Percentiles rank a stretch among this genome's conserved stretches.
phyloP scores from a whole-genome alignment of 306 rosid species.

The Cercis canadensis region DNA sequence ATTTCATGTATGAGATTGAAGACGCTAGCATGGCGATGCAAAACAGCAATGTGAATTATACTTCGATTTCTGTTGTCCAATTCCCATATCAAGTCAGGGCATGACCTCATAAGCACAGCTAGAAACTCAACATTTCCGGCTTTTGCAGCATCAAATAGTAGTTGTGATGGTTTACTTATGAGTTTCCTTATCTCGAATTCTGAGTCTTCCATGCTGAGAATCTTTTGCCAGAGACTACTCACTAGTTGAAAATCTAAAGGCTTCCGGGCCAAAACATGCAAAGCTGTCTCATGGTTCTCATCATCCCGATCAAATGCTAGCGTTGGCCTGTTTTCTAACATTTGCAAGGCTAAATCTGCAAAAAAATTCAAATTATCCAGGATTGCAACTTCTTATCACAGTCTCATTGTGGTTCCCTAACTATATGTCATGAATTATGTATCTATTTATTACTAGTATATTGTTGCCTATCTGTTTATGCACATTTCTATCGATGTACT shows the following conservation, averaged over 20 bases:
- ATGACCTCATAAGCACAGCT: neutral
- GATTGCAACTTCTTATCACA: neutral
- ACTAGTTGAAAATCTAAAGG: neutral
- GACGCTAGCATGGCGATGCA: neutral
- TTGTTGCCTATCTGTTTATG: no score
- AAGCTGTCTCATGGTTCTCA: neutral
- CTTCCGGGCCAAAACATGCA: neutral
- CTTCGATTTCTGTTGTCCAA: neutral
- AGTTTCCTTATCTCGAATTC: neutral
- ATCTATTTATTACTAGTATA: no score
- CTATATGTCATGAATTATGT: no score
- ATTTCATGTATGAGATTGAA: neutral
- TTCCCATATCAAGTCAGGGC: neutral
- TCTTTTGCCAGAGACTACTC: neutral
- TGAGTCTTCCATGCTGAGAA: neutral
- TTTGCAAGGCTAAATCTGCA: neutral
- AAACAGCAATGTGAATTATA: neutral
- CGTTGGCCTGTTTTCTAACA: neutral
- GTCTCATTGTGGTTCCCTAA: no score
- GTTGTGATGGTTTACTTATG: neutral
- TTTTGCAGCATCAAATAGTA: neutral
- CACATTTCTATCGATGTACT: neutral
- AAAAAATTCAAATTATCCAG: neutral
- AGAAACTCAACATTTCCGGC: neutral
- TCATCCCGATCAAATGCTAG: neutral